Base-by-base conservation (phyloP, 176 grass and related monocot genomes). In the Aegilops umbellulata region DNA sequence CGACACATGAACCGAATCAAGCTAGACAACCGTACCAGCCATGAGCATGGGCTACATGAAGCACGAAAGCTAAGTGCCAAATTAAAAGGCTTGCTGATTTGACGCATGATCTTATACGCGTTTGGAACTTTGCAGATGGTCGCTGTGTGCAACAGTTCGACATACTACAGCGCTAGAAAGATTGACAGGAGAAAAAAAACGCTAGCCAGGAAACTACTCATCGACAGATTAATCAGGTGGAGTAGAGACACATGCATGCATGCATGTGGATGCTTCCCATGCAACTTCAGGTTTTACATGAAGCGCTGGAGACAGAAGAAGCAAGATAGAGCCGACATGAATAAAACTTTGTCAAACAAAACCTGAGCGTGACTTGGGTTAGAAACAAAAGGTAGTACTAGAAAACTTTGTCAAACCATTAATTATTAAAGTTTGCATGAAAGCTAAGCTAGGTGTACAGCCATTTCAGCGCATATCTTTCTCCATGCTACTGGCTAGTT, bases 11-110 rank as follows among this genome's bases (percentile, higher is more conserved):
- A 76, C 72, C 44, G 44, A 30, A 67, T 77, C 83, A 47, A 75
- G 60, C 44, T 41, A 66, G 89, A 90, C 80, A 87, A 35, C 11
- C 78, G 89, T 90, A 83, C 84, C 58, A 36, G 74, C 74, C 27
- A 69, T 63, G 55, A 20, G 49, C 58, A 70, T 86, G 65, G 23
- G 29, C 26, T 39, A 30, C 72, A 76, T 66, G 62, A 14, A 58
- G 10, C 25, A 3, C 23, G 60, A 22, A 78, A 53, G 80, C 20
- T 70, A 31, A 12, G 26, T 57, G 74, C 46, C 76, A 76, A 65
- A 74, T 35, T 60, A 67, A 51, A 49, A 78, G 42, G 60, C 4
- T 51, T 51, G 34, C 20, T 68, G 74, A 85, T 69, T 78, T 39
- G 62, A 57, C 69, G 36, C 44, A 29, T 65, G 60, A 85, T 64